phyloP scores from a whole-genome alignment of 2,329 filamentous ascomycete genomes.

The Epichloe hybrida region DNA sequence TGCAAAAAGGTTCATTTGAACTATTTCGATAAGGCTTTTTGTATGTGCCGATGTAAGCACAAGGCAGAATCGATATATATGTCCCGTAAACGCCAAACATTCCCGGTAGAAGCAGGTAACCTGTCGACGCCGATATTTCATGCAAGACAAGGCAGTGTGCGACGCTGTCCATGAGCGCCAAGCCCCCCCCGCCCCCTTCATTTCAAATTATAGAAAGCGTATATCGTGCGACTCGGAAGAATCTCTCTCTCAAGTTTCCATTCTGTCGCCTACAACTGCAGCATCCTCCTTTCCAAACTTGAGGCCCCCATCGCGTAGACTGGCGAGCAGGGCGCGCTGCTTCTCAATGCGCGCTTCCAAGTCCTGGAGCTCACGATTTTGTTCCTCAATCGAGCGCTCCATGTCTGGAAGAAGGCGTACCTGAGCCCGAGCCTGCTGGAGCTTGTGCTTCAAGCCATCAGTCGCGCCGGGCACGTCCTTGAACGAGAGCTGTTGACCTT shows the following conservation, averaged over 20 bases:
- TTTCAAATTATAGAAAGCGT: background rate
- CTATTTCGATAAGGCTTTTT: background rate
- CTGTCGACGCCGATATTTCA: background rate
- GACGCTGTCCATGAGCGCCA: background rate
- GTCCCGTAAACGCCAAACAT: background rate
- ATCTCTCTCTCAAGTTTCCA: slow-evolving; percentile 23
- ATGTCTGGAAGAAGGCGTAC: slow-evolving; percentile 58
- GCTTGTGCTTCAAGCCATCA: slow-evolving; percentile 66
- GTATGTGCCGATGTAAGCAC: background rate
- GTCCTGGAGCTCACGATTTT: slow-evolving; percentile 55
- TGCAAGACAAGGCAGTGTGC: background rate
- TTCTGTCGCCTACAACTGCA: slow-evolving; percentile 19
- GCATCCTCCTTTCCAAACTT: slow-evolving; percentile 19
- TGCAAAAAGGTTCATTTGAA: background rate
- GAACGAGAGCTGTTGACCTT: slow-evolving; percentile 29
- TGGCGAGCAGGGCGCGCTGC: slow-evolving; percentile 46
- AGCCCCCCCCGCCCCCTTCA: no score
- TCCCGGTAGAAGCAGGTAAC: background rate
- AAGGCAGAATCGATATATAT: background rate
- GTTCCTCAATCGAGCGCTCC: slow-evolving; percentile 50
- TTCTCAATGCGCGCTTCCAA: slow-evolving; percentile 49
- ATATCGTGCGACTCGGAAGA: background rate
- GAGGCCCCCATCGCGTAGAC: slow-evolving; percentile 35
- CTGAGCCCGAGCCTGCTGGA: slow-evolving; percentile 61
- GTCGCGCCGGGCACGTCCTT: slow-evolving; percentile 73